These are phyloP conservation scores for Fomitopsis pulvina DNA, from an alignment of 768 basidiomycete genomes.

Conservation along the genomic window DNA sequence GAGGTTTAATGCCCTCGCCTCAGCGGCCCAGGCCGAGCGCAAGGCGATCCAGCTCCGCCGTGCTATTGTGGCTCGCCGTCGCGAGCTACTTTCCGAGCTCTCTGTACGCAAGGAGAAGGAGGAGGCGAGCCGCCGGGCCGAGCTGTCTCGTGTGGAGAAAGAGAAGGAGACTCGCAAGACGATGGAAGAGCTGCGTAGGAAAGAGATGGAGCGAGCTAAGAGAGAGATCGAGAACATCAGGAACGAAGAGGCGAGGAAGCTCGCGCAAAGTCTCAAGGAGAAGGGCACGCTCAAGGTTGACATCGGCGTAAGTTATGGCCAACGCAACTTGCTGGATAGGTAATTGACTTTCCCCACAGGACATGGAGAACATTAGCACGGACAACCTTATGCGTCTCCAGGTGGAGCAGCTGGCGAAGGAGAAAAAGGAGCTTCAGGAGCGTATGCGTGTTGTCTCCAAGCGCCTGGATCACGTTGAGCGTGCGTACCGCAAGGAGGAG, in stretches of 20 bases:
- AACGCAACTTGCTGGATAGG: background rate
- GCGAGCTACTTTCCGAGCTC: constrained; percentile 81
- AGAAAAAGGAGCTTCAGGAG: constrained; percentile 83
- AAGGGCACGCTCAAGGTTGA: constrained; percentile 70
- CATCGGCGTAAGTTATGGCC: constrained; percentile 45
- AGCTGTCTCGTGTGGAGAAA: constrained; percentile 55
- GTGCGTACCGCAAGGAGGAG: constrained; percentile 92
- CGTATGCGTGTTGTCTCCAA: constrained; percentile 78
- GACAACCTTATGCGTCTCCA: constrained; percentile 84
- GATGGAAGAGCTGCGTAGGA: constrained; percentile 56
- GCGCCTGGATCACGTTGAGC: constrained; percentile 92
- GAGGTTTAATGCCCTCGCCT: constrained; percentile 53
- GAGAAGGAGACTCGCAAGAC: constrained; percentile 58
- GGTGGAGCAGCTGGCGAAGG: constrained; percentile 94
- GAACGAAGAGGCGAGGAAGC: constrained; percentile 81
- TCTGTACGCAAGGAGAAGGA: constrained; percentile 84
- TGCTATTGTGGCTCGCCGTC: constrained; percentile 78
- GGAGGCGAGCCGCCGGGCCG: constrained; percentile 73
- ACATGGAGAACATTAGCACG: constrained; percentile 79
- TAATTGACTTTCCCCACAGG: constrained; percentile 33
- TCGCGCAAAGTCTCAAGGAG: constrained; percentile 77
- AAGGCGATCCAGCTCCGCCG: constrained; percentile 70
- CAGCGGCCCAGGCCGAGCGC: constrained; percentile 65
- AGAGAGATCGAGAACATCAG: constrained; percentile 76
- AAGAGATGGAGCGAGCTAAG: constrained; percentile 56